A percentile compares a stretch with the other conserved stretches of the same genome.
Evolutionary conservation across 179 eudicot genomes (phyloP).

Genomic region (Camellia oleifera): DNA sequence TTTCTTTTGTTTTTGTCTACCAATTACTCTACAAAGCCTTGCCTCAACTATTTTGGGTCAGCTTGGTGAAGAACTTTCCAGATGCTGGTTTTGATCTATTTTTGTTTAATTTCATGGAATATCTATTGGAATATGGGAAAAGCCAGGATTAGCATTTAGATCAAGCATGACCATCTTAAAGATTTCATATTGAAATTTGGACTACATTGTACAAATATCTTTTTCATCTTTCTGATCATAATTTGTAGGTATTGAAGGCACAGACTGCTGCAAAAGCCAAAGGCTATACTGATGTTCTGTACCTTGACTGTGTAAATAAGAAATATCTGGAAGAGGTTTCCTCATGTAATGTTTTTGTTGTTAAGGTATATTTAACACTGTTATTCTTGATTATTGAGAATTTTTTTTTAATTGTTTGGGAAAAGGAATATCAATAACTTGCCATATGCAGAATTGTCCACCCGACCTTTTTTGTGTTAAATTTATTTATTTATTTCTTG

Average conservation of each 20-base stretch:
- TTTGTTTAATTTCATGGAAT: not conserved
- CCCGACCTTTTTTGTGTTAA: not conserved
- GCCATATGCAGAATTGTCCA: not conserved
- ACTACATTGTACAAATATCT: not conserved
- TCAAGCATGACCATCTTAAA: not conserved
- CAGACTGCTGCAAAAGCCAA: conserved; percentile 89
- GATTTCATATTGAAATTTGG: not conserved
- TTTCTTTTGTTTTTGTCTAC: not conserved
- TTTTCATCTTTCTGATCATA: conserved; percentile 7
- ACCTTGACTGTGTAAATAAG: conserved; percentile 81
- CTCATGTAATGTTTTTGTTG: conserved; percentile 88
- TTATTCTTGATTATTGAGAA: not conserved
- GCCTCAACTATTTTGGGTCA: not conserved
- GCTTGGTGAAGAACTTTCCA: not conserved
- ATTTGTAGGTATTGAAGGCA: conserved; percentile 73
- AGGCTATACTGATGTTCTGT: conserved; percentile 92
- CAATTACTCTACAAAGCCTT: not conserved
- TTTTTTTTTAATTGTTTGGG: not conserved
- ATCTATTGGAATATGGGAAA: not conserved
- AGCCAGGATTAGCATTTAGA: not conserved
- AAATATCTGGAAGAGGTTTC: conserved; percentile 96
- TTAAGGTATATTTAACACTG: conserved; percentile 57
- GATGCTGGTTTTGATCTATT: not conserved
- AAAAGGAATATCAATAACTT: not conserved
- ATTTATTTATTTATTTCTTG: too few relatives aligned